A percentile compares a stretch with the other conserved stretches of the same genome.
These are phyloP conservation scores for Oxalis stricta DNA, from an alignment of 441 rosid genomes.

Conservation along the genomic window DNA sequence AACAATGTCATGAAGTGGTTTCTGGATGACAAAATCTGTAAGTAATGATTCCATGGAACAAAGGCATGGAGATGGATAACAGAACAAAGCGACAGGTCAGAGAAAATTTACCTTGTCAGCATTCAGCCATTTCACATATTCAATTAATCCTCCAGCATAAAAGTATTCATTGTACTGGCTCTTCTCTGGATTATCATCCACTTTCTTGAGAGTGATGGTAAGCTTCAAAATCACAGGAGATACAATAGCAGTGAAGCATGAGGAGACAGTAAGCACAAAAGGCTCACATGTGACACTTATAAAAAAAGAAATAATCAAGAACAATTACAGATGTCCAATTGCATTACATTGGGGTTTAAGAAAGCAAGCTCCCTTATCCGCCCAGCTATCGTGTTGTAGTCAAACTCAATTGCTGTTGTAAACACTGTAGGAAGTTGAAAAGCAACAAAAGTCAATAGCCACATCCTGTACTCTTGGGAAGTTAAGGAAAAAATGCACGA, in stretches of 20 bases:
- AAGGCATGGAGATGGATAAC: not conserved
- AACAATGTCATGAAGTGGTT: conserved; percentile 76
- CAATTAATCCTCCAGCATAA: conserved; percentile 84
- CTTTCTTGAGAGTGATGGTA: conserved; percentile 52
- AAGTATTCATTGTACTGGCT: conserved; percentile 47
- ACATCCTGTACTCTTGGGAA: conserved; percentile 1
- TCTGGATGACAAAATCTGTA: conserved; percentile 37
- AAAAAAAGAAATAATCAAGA: conserved; percentile 1
- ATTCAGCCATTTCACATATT: conserved; percentile 89
- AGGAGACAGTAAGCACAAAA: not conserved
- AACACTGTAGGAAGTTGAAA: conserved; percentile 42
- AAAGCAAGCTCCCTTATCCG: conserved; percentile 94
- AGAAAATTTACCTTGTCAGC: conserved; percentile 51
- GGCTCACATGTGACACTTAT: not conserved
- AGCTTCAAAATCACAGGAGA: no score
- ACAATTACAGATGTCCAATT: not conserved
- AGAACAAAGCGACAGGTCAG: not conserved
- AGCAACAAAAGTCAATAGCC: conserved; percentile 5
- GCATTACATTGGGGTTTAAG: conserved; percentile 72
- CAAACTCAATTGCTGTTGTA: conserved; percentile 78
- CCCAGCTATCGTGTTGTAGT: conserved; percentile 72
- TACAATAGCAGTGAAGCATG: conserved; percentile 6
- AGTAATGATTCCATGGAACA: conserved; percentile 14
- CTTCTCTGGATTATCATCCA: conserved; percentile 47
- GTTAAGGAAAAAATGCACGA: conserved; percentile 1